Base-by-base conservation (phyloP, 305 asterid species). In the Withania somnifera region DNA sequence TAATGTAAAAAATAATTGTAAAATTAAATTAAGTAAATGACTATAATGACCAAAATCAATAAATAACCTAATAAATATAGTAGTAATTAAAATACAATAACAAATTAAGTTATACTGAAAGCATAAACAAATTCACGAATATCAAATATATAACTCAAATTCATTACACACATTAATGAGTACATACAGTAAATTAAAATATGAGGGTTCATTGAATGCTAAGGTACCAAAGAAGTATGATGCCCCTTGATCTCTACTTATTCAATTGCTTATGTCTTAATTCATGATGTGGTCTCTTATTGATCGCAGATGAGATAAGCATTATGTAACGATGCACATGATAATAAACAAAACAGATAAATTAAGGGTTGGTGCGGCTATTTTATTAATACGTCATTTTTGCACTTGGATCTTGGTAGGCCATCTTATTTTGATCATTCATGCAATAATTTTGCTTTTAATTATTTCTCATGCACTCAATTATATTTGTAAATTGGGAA, bases 241-340 rank as follows among this genome's bases (percentile, higher is more conserved):
- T 84, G 28, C 34, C 36, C 77, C 24, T 53, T 63, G 53, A 8
- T 73, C 69, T 81, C 85, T 77, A 76, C 82, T 91, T 78, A 32
- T 78, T 90, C 87, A 83, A 89, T 85, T 89, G 88, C 80, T 88
- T 83, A 90, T 91, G 91, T 83, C 50, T 78, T 79, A 86, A 61
- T 85, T 85, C 91, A 91, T 93, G 26, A 91, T 92, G 92, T 84
- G 88, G 91, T 89, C 88, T 85, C 87, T 51, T 83, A 32, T 79
- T 60, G 19, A 54, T 54, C 3, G 61, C 53, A 79, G 54, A 80
- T 82, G 89, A 87, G 88, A 88, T 84, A 83, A 84, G 84, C 81
- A 83, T 85, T 82, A 71, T 78, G 87, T 86, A 54, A 75, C 79
- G 83, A 80, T 84, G 83, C 86, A 84, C 17, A 57, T 51, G 68